Base-by-base conservation (phyloP, 2,329 filamentous ascomycete genomes). In the Diaporthe sp. region DNA sequence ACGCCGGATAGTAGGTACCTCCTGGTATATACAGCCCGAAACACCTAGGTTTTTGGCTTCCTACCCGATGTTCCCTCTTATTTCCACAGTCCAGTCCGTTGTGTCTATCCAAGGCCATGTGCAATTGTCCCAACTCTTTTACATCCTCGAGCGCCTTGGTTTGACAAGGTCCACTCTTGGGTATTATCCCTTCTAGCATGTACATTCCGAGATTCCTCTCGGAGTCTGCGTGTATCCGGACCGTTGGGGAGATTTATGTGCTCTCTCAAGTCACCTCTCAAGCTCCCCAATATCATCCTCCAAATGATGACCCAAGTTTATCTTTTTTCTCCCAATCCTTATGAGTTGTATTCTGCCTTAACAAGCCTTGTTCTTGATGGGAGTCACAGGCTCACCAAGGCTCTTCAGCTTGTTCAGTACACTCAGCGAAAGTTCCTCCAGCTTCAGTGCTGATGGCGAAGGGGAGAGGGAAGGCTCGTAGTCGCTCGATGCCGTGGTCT, bases 321-420 rank as follows among this genome's bases (percentile, higher is more conserved):
- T 12, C 9, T 15, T 25, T 10, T 35, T 33, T 19, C 13, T 54
- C 22, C n/a, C n/a, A n/a, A n/a, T 35, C 13, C 45, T 19, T 25
- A 28, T 19, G 13, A 17, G 22, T 7, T 28, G 10, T 35, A n/a
- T 64, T 4, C 38, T 28, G 19, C 28, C 28, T 22, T 68, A 76
- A 42, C 67, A 74, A 10, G 72, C 67, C 69, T 72, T 74, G 52
- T 74, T 70, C 25, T 76, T 76, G 9, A 71, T 58, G 7, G 50
- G 47, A 2, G 68, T 72, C 4, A 83, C 79, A 1, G 89, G 86
- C 45, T 91, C 87, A 2, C 89, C 91, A 19, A 96, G 85, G 77
- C 90, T 94, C 82, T 92, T 94, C 85, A 95, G 85, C 77, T 92
- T 92, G 81, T 92, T 92, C 73, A 97, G 88, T 64, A 93, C 89